These are phyloP conservation scores for Termitomyces sp. DNA, from an alignment of 1,284 basidiomycete genomes.

Conservation along the genomic window DNA sequence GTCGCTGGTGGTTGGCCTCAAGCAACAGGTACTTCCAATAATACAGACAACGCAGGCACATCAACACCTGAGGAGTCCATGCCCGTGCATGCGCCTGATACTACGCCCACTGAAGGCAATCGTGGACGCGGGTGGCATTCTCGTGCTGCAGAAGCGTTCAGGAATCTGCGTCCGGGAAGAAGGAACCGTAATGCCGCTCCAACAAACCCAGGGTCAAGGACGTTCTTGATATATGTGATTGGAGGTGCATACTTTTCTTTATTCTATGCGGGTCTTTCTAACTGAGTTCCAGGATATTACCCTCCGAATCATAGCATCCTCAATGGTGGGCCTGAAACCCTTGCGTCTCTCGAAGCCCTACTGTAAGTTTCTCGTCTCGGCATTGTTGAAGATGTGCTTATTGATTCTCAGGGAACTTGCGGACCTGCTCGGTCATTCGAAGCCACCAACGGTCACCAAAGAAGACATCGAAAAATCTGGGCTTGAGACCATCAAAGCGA, in stretches of 20 bases:
- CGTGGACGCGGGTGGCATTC: slow-evolving; percentile 34
- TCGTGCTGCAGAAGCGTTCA: slow-evolving; percentile 51
- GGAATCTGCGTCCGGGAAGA: slow-evolving; percentile 47
- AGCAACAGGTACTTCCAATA: slow-evolving; percentile 12
- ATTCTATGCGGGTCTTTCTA: slow-evolving; percentile 1
- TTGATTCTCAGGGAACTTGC: slow-evolving; percentile 56
- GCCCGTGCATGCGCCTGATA: neutral
- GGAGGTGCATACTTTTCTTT: slow-evolving; percentile 42
- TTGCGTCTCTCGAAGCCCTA: slow-evolving; percentile 75
- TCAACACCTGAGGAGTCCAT: neutral
- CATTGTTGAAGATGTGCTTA: slow-evolving; percentile 3
- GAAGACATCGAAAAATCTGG: slow-evolving; percentile 82
- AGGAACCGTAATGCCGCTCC: slow-evolving; percentile 18
- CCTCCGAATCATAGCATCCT: slow-evolving; percentile 83
- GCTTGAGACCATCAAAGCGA: slow-evolving; percentile 62
- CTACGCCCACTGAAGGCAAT: neutral
- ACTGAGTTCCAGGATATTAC: slow-evolving; percentile 61
- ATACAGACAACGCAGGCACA: slow-evolving; percentile 2
- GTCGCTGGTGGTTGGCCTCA: slow-evolving; percentile 23
- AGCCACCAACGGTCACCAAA: slow-evolving; percentile 72
- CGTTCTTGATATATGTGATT: slow-evolving; percentile 79
- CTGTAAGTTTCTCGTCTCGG: slow-evolving; percentile 41
- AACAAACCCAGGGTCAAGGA: slow-evolving; percentile 51
- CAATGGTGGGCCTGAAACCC: slow-evolving; percentile 60
- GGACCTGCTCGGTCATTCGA: slow-evolving; percentile 71